Base-by-base conservation (phyloP, 257 asterid species). In the Craterostigma plantagineum region DNA sequence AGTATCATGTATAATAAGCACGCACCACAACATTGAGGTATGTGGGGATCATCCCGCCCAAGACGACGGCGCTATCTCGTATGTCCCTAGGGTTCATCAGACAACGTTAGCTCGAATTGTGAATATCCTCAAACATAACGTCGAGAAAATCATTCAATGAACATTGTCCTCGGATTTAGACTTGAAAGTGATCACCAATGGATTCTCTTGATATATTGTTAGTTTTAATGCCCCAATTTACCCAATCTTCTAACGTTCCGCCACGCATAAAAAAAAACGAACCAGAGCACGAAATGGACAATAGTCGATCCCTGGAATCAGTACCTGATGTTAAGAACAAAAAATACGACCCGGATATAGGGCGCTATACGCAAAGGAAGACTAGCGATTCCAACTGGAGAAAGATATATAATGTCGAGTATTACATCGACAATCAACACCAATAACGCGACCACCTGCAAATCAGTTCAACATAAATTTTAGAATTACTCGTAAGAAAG, bases 1-100 rank as follows among this genome's bases (percentile, higher is more conserved):
- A 23, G 4, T 23, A 23, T 23, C 30, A 23, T 23, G 30, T 6
- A n/a, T n/a, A n/a, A 23, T 23, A 23, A 23, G 30, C 30, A 69
- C 92, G 35, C 49, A 87, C 98, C 92, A 90, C 65, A 62, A 90
- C 87, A 70, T 77, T 90, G 55, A 79, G 91, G 70, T 90, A 90
- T 1, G 93, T 83, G 53, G 55, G 68, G 50, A 77, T 70, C 98
- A 90, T 90, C 63, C 98, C 98, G 16, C 65, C 75, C 62, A 90
- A 70, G 54, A 90, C 50, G 59, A 67, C 12, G 17, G 69, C 57
- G 82, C 79, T 68, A 63, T 77, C 95, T 58, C 79, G 71, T 57
- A 90, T 50, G 50, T 79, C 94, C 81, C 95, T 90, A 50, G 18
- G 35, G 60, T 51, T 52, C 60, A 52, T 48, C 49, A 34, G 43